These are phyloP conservation scores for Neofusicoccum ribis DNA, from an alignment of 2,329 filamentous ascomycete genomes.

Conservation along the genomic window DNA sequence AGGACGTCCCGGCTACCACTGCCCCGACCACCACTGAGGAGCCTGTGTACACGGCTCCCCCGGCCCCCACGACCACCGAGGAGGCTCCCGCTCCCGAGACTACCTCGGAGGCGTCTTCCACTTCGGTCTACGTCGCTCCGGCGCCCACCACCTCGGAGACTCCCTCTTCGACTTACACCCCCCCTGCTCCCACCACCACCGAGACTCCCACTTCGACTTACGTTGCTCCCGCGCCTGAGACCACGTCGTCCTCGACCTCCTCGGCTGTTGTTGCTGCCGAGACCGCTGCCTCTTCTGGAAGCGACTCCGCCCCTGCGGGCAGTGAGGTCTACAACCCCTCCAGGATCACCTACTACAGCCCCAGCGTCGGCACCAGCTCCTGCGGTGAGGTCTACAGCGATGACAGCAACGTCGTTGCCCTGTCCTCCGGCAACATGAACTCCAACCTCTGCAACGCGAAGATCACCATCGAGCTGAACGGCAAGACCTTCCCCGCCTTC, in stretches of 20 bases:
- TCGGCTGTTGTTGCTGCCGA: conserved; percentile 10
- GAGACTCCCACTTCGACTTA: conserved; percentile 13
- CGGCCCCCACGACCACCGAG: background rate
- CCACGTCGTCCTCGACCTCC: background rate
- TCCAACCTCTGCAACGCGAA: conserved; percentile 38
- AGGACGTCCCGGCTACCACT: conserved; percentile 18
- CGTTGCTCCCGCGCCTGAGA: conserved; percentile 4
- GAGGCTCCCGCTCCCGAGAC: conserved; percentile 18
- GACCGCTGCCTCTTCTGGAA: background rate
- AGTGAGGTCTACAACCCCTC: background rate
- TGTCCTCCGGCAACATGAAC: conserved; percentile 32
- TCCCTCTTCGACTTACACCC: conserved; percentile 19
- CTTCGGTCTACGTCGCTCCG: conserved; percentile 24
- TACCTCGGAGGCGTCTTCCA: background rate
- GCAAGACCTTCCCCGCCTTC: conserved; percentile 29
- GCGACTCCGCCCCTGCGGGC: conserved; percentile 1
- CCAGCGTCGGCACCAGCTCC: conserved; percentile 29
- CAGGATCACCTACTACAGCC: conserved; percentile 36
- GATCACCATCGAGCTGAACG: conserved; percentile 34
- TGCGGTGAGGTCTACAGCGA: conserved; percentile 32
- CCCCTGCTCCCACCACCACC: background rate
- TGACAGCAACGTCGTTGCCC: conserved; percentile 30
- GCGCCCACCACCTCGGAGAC: conserved; percentile 19
- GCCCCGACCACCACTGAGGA: background rate
- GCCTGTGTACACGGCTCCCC: conserved; percentile 6